Conservation (phyloP, 192 early-diverging fungal species). For the Allomyces macrogynus region DNA sequence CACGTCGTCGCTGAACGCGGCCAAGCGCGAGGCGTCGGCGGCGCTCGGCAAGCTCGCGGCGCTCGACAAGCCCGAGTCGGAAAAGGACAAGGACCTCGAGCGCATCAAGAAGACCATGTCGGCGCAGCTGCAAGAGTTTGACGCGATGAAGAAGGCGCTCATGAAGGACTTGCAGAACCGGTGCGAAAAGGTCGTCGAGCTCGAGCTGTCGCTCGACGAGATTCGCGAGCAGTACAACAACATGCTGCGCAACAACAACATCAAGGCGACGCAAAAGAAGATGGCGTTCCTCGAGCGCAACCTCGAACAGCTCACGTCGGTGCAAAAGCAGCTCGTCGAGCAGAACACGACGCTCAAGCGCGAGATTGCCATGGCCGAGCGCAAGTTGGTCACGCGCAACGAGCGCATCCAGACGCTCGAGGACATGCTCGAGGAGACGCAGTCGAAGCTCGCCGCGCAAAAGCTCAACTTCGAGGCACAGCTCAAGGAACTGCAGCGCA, state of each 20-base stretch:
- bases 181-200: constrained; percentile 93
- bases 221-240: constrained; percentile 80
- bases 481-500: constrained; percentile 33
- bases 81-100: constrained; percentile 57
- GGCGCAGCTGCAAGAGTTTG: constrained; percentile 77
- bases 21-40: constrained; percentile 17
- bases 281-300: constrained; percentile 97
- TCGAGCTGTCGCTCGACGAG: constrained; percentile 93
- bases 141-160: constrained; percentile 93
- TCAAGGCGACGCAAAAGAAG: constrained; percentile 77
- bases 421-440: constrained; percentile 54
- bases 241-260: constrained; percentile 62
- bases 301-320: constrained; percentile 82
- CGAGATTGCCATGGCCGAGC: constrained; percentile 67
- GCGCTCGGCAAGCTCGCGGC: constrained; percentile 11
- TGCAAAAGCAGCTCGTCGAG: constrained; percentile 91
- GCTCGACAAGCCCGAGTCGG: constrained; percentile 21
- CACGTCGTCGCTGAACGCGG: constrained; percentile 8
- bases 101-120: constrained; percentile 57
- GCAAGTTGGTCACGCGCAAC: constrained; percentile 76
- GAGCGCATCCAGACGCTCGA: constrained; percentile 89
- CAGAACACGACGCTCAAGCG: constrained; percentile 94
- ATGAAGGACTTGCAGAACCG: constrained; percentile 95
- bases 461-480: constrained; percentile 33
- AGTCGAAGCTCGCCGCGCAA: constrained; percentile 57